Conservation (phyloP, 202 grass and related monocot species). For the Musa balbisiana region DNA sequence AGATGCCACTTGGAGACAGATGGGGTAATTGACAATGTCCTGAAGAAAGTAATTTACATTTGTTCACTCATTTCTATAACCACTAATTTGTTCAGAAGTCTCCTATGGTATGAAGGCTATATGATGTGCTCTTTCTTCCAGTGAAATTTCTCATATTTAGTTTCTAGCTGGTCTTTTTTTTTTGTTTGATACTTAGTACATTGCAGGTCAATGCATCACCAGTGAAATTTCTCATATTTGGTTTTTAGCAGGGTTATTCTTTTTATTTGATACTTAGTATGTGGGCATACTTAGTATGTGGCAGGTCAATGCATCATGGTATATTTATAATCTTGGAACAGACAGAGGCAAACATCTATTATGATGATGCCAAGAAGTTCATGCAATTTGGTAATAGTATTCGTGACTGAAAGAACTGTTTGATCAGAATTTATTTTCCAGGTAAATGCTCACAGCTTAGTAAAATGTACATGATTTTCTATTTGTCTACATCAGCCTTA, state of each 20-base stretch:
- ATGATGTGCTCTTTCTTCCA: neutral
- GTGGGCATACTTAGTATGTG: constrained; percentile 63
- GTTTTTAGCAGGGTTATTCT: neutral
- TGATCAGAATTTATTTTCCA: constrained; percentile 52
- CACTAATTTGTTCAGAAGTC: constrained; percentile 49
- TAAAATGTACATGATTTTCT: neutral
- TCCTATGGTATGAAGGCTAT: constrained; percentile 47
- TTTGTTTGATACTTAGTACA: constrained; percentile 35
- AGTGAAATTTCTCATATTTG: neutral
- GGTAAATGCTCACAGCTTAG: constrained; percentile 33
- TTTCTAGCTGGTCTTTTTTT: neutral
- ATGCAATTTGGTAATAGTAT: constrained; percentile 43
- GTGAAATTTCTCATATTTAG: neutral
- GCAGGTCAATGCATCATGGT: constrained; percentile 72
- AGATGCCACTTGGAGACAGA: constrained; percentile 39
- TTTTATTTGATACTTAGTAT: constrained; percentile 31
- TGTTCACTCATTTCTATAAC: constrained; percentile 43
- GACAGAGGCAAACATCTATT: constrained; percentile 31
- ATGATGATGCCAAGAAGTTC: constrained; percentile 24
- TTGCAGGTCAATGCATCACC: constrained; percentile 64
- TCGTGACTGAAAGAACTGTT: constrained; percentile 77
- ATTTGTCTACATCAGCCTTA: neutral
- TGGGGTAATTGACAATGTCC: constrained; percentile 62
- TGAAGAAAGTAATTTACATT: constrained; percentile 77
- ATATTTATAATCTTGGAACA: constrained; percentile 64